Percentiles rank a stretch among this genome's conserved stretches.
Conservation (phyloP, 495 filamentous ascomycete genomes). For the Hyaloscypha bicolor region DNA sequence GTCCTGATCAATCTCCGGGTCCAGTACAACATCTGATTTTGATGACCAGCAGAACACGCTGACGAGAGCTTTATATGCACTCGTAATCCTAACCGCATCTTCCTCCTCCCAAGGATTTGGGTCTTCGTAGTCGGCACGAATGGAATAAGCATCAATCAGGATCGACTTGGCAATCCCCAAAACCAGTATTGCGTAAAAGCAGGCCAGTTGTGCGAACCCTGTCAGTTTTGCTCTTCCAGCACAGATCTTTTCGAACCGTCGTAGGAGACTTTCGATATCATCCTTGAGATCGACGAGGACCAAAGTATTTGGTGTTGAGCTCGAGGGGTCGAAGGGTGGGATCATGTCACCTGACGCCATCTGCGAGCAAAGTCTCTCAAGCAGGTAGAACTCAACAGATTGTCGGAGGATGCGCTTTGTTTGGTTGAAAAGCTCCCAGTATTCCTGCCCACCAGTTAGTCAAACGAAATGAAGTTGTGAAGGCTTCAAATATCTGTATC, state of each 20-base stretch:
- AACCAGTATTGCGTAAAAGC: slow-evolving; percentile 26
- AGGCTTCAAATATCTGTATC: not conserved
- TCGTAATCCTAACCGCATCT: slow-evolving; percentile 18
- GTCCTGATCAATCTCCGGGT: not conserved
- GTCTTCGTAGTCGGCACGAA: slow-evolving; percentile 19
- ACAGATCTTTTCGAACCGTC: slow-evolving; percentile 22
- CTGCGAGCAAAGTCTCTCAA: slow-evolving; percentile 23
- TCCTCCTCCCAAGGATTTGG: slow-evolving; percentile 16
- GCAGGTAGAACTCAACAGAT: slow-evolving; percentile 27
- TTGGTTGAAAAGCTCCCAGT: slow-evolving; percentile 25
- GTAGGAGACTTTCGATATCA: slow-evolving; percentile 20
- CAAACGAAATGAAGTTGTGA: not conserved
- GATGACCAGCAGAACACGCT: slow-evolving; percentile 29
- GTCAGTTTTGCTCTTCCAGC: slow-evolving; percentile 21
- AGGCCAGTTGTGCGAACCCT: slow-evolving; percentile 19
- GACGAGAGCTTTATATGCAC: slow-evolving; percentile 27
- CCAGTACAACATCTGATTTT: slow-evolving; percentile 20
- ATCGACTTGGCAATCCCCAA: slow-evolving; percentile 23
- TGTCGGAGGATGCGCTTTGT: slow-evolving; percentile 20
- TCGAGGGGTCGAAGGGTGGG: slow-evolving; percentile 21
- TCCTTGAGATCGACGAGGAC: slow-evolving; percentile 24
- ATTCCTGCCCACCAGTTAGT: slow-evolving; percentile 3
- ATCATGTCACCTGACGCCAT: slow-evolving; percentile 24
- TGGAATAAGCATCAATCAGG: slow-evolving; percentile 28
- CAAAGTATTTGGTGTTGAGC: slow-evolving; percentile 22